A percentile compares a stretch with the other conserved stretches of the same genome.
Evolutionary conservation across 495 filamentous ascomycete species (phyloP).

Genomic region (Penicillium parvum): DNA sequence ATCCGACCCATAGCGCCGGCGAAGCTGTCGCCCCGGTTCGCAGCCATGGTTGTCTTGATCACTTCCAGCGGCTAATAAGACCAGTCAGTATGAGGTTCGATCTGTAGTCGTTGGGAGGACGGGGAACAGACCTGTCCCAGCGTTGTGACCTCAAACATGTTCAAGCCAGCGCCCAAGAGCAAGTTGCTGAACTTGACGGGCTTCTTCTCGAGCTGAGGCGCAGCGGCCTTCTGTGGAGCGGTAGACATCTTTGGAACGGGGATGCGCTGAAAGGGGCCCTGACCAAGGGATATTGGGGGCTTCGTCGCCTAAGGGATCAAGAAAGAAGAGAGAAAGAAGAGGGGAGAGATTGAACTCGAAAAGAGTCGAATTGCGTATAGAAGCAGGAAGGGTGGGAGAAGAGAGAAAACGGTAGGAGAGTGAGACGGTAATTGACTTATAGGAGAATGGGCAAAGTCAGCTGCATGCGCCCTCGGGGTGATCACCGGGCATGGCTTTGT

Average conservation of each 20-base stretch:
- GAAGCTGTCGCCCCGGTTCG: slow-evolving; percentile 88
- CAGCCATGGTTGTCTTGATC: slow-evolving; percentile 98
- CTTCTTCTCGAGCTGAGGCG: slow-evolving; percentile 83
- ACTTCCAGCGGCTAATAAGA: slow-evolving; percentile 83
- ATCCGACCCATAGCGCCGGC: slow-evolving; percentile 73
- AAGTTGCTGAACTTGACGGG: slow-evolving; percentile 99
- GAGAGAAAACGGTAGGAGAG: too few species aligned
- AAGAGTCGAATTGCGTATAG: slow-evolving; percentile 8
- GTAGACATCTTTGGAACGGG: slow-evolving; percentile 46
- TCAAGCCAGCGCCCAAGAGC: slow-evolving; percentile 91
- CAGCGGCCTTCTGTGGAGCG: slow-evolving; percentile 48
- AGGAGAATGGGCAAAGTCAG: slow-evolving; percentile 10
- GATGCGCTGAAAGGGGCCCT: slow-evolving; percentile 65
- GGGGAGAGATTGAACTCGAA: not conserved
- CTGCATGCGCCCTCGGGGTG: not conserved
- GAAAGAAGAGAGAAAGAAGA: slow-evolving; percentile 10
- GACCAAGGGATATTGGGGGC: slow-evolving; percentile 86
- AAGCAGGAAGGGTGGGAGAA: slow-evolving; percentile 7
- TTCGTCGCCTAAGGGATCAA: slow-evolving; percentile 57
- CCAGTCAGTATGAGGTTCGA: slow-evolving; percentile 16
- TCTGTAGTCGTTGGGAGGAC: not conserved
- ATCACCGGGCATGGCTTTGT: slow-evolving; percentile 4
- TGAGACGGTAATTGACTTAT: slow-evolving; percentile 18
- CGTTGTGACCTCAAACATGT: slow-evolving; percentile 95
- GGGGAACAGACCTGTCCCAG: slow-evolving; percentile 65